Conservation (phyloP, 1,139 yeast genomes). For the Lodderomyces margitis region DNA sequence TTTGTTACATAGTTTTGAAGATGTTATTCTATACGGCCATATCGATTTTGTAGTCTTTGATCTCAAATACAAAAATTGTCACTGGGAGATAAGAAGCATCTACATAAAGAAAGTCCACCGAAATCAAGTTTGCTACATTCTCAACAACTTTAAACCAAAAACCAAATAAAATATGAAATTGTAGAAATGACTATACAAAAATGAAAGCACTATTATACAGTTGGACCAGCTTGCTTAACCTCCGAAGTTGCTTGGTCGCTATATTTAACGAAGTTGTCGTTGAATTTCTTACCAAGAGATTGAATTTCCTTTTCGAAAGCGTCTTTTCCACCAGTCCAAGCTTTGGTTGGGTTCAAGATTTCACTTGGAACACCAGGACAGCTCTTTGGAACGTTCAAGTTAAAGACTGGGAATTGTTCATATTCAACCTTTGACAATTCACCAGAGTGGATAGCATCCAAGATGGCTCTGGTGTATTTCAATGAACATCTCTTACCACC, state of each 20-base stretch:
- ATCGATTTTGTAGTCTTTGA: too few species aligned
- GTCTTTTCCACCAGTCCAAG: slow-evolving; percentile 73
- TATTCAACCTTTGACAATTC: slow-evolving; percentile 75
- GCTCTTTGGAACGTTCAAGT: slow-evolving; percentile 79
- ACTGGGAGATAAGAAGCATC: too few species aligned
- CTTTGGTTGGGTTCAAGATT: slow-evolving; percentile 81
- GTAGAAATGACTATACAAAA: background rate
- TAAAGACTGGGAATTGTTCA: slow-evolving; percentile 84
- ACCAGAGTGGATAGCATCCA: slow-evolving; percentile 94
- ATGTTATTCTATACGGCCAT: too few species aligned
- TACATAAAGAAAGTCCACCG: too few species aligned
- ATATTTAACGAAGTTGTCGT: slow-evolving; percentile 84
- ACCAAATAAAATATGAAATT: background rate
- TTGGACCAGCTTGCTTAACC: slow-evolving; percentile 93
- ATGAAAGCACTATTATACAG: slow-evolving; percentile 20
- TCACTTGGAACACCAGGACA: slow-evolving; percentile 83
- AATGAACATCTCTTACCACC: slow-evolving; percentile 98
- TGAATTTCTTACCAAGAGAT: slow-evolving; percentile 73
- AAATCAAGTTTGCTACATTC: too few species aligned
- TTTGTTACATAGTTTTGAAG: too few species aligned
- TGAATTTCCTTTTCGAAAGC: slow-evolving; percentile 70
- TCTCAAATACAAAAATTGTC: too few species aligned
- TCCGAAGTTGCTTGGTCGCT: slow-evolving; percentile 79
- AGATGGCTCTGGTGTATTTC: slow-evolving; percentile 95
- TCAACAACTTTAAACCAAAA: too few species aligned